Evolutionary conservation across 1,284 basidiomycete species (phyloP).

Genomic region (Sporisorium iseilematis-ciliati): DNA sequence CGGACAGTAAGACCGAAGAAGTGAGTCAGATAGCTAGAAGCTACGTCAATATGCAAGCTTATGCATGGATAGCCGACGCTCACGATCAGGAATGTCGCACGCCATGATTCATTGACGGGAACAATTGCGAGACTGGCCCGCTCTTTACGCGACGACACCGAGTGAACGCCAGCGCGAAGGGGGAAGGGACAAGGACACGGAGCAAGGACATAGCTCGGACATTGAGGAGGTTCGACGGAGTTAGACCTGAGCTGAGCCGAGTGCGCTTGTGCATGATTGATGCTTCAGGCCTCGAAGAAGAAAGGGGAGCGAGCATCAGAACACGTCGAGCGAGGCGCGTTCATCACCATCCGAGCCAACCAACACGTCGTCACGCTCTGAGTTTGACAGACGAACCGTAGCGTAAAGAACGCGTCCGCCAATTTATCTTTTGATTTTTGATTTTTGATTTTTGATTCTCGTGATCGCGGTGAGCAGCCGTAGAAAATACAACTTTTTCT

Average conservation of each 20-base stretch:
- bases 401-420: constrained; percentile 31
- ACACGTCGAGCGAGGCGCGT: constrained; percentile 18
- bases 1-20: too few relatives aligned
- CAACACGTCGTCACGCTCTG: constrained; percentile 13
- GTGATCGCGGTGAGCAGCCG: neutral
- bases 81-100: constrained; percentile 22
- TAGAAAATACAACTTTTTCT: constrained; percentile 15
- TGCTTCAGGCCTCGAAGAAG: neutral
- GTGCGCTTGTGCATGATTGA: constrained; percentile 4
- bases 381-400: constrained; percentile 9
- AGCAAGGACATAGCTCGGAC: neutral
- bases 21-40: neutral
- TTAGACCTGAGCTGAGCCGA: constrained; percentile 2
- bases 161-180: constrained; percentile 5
- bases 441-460: neutral
- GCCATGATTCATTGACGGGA: neutral
- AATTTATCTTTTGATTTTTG: neutral
- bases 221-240: constrained; percentile 1
- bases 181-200: neutral
- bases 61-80: constrained; percentile 12
- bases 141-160: constrained; percentile 19
- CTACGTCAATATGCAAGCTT: constrained; percentile 19
- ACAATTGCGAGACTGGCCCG: neutral
- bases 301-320: constrained; percentile 13
- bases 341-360: neutral